Conservation (phyloP, 2,329 filamentous ascomycete species). For the Diaporthe sp. region DNA sequence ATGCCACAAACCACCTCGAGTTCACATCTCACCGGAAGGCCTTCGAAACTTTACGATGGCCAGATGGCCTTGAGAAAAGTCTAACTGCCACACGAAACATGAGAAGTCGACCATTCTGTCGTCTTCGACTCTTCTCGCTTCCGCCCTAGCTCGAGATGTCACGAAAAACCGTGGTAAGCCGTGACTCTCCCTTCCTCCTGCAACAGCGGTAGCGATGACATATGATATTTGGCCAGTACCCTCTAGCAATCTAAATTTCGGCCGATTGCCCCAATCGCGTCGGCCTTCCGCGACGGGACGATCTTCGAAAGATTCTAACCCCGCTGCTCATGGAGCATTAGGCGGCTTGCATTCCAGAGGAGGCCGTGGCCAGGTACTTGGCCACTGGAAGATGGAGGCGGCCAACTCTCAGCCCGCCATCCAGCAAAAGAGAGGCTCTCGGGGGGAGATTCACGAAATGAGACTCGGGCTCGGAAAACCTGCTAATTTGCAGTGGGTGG, state of each 20-base stretch:
- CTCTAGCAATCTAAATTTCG: constrained; percentile 33
- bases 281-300: constrained; percentile 21
- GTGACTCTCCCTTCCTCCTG: not conserved
- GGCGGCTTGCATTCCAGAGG: constrained; percentile 22
- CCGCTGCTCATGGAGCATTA: constrained; percentile 17
- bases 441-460: constrained; percentile 26
- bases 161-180: not conserved
- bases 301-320: constrained; percentile 30
- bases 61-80: not conserved
- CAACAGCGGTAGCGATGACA: constrained; percentile 24
- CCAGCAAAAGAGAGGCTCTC: not conserved
- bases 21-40: not conserved
- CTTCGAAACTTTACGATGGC: not conserved
- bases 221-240: not conserved
- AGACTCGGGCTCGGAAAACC: constrained; percentile 22
- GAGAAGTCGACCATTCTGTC: not conserved
- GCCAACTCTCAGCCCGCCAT: not conserved
- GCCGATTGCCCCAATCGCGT: constrained; percentile 33
- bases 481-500: constrained; percentile 34
- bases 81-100: not conserved
- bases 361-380: not conserved
- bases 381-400: constrained; percentile 15
- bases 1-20: constrained; percentile 10
- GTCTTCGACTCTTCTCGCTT: not conserved
- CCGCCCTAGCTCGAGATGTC: not conserved